A percentile compares a stretch with the other conserved stretches of the same genome.
These are phyloP conservation scores for Termitomyces sp. DNA, from an alignment of 768 basidiomycete genomes.

Conservation along the genomic window DNA sequence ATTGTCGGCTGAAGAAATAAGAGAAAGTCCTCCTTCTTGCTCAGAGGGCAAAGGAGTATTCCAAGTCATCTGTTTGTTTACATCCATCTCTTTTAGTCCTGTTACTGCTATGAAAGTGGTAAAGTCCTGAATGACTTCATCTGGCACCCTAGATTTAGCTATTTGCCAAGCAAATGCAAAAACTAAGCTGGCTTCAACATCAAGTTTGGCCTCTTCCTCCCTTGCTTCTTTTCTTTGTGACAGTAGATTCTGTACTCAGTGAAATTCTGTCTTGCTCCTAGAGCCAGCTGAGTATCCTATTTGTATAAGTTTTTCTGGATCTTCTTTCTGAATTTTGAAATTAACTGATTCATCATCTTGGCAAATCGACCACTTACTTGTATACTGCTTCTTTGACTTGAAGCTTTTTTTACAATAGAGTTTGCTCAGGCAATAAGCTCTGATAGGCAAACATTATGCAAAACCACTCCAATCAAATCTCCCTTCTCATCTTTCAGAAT, in stretches of 20 bases:
- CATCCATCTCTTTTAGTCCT: not conserved
- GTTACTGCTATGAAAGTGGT: not conserved
- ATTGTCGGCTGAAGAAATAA: no score
- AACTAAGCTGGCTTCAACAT: not conserved
- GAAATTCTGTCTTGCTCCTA: conserved; percentile 7
- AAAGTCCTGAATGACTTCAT: not conserved
- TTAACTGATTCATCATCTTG: no score
- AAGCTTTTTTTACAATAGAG: no score
- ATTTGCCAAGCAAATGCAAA: not conserved
- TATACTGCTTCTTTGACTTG: no score
- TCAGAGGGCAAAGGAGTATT: no score
- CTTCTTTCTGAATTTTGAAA: conserved; percentile 8
- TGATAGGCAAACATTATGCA: no score
- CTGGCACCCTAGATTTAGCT: not conserved
- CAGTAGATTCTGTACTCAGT: conserved; percentile 14
- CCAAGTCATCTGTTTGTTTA: not conserved
- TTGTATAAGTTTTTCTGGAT: conserved; percentile 9
- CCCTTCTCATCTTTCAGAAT: no score
- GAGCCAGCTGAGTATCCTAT: conserved; percentile 17
- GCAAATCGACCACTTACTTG: no score
- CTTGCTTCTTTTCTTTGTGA: not conserved
- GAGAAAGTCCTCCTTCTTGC: no score
- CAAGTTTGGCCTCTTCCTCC: not conserved
- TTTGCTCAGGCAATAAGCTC: no score
- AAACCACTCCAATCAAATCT: no score